Conservation (phyloP, 164 flowering plant genomes). For the Piper longum region DNA sequence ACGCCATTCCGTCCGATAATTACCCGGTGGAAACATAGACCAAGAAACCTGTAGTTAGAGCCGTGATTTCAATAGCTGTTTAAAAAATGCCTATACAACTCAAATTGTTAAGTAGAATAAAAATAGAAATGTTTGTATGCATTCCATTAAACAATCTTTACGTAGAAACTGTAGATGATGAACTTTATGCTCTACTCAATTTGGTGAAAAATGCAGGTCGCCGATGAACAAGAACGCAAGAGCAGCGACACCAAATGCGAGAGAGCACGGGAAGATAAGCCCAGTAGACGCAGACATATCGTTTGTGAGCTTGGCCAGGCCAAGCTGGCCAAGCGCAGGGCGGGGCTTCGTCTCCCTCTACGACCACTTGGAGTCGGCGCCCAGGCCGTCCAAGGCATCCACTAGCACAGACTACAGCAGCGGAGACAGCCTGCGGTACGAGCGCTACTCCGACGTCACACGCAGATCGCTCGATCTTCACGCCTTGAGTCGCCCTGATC, state of each 20-base stretch:
- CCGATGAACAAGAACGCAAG: constrained; percentile 16
- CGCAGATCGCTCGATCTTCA: constrained; percentile 14
- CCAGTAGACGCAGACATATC: constrained; percentile 45
- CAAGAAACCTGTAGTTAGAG: too few species aligned
- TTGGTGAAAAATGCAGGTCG: constrained; percentile 19
- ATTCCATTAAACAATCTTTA: too few species aligned
- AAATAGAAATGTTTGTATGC: too few species aligned
- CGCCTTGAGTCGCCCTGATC: constrained; percentile 1
- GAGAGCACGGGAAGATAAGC: constrained; percentile 15
- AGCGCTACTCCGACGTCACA: constrained; percentile 14
- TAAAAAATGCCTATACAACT: constrained; percentile 20
- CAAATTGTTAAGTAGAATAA: too few species aligned
- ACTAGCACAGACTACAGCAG: constrained; percentile 3
- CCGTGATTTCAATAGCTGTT: background rate
- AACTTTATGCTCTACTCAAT: too few species aligned
- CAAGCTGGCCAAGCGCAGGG: constrained; percentile 46
- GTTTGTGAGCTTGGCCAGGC: constrained; percentile 33
- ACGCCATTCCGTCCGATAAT: too few species aligned
- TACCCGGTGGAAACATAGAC: too few species aligned
- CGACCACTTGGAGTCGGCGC: constrained; percentile 24
- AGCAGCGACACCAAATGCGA: constrained; percentile 5
- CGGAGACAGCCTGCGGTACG: constrained; percentile 30
- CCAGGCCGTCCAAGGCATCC: constrained; percentile 20
- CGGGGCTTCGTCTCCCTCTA: constrained; percentile 10
- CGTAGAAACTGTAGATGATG: too few species aligned